Percentiles rank a stretch among this genome's conserved stretches.
Evolutionary conservation across 805 yeast species (phyloP).

Genomic region (Lachancea meyersii): DNA sequence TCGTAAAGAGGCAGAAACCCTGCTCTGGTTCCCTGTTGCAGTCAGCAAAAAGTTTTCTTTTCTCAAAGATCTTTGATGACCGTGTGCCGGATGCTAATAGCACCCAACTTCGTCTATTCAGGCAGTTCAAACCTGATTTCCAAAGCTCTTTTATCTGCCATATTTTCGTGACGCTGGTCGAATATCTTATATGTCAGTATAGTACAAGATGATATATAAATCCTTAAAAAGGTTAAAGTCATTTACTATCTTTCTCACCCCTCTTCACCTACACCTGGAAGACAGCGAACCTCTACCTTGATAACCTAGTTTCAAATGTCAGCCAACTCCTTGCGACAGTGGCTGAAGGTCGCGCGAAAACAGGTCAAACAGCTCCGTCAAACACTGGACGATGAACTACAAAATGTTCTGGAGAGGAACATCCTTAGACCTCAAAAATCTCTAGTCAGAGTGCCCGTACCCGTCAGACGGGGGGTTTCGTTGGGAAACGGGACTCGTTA

Average conservation of each 20-base stretch:
- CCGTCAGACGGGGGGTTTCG: constrained; percentile 11
- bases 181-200: too few species aligned
- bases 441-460: constrained; percentile 14
- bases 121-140: too few species aligned
- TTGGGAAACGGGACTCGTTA: neutral
- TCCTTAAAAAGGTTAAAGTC: neutral
- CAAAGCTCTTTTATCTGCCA: too few species aligned
- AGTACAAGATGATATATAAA: too few species aligned
- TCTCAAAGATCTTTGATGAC: too few species aligned
- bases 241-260: too few species aligned
- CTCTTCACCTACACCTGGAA: neutral
- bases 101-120: too few species aligned
- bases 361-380: constrained; percentile 20
- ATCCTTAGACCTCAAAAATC: constrained; percentile 13
- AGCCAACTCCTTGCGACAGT: constrained; percentile 19
- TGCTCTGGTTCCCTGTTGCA: neutral
- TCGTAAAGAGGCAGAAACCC: neutral
- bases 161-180: too few species aligned
- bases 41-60: too few species aligned
- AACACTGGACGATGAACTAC: constrained; percentile 17
- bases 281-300: neutral
- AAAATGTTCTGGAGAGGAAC: constrained; percentile 14
- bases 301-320: constrained; percentile 9
- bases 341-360: constrained; percentile 18
- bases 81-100: too few species aligned